Conservation (phyloP, 179 eudicot genomes). For the Beta lomatogona region DNA sequence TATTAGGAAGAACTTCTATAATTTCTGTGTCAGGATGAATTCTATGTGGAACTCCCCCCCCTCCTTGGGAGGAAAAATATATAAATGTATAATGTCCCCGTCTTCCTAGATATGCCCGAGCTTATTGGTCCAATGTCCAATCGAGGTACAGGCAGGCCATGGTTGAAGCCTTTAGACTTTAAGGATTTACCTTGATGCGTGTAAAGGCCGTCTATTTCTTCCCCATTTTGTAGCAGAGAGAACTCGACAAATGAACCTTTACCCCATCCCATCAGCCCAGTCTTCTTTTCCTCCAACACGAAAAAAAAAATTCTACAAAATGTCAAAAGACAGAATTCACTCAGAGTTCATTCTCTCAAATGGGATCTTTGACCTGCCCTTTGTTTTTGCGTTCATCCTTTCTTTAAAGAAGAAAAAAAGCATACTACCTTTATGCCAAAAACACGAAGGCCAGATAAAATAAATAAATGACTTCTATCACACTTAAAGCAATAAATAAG, state of each 20-base stretch:
- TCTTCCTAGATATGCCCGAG: background rate
- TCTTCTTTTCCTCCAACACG: background rate
- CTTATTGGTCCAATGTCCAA: background rate
- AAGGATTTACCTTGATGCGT: background rate
- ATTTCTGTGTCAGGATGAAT: background rate
- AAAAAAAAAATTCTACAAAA: background rate
- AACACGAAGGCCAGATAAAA: background rate
- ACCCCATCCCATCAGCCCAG: background rate
- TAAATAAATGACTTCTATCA: background rate
- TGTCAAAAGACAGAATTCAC: background rate
- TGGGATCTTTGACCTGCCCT: background rate
- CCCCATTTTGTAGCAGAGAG: background rate
- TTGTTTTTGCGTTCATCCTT: background rate
- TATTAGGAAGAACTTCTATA: background rate
- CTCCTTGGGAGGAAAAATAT: background rate
- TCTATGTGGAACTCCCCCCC: background rate
- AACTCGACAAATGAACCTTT: background rate
- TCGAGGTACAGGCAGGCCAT: background rate
- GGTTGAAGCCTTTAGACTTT: background rate
- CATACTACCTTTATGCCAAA: background rate
- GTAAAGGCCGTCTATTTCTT: background rate
- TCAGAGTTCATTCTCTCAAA: background rate
- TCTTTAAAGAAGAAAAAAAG: background rate
- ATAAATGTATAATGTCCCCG: background rate
- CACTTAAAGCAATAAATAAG: slow-evolving; percentile 1